Percentiles rank a stretch among this genome's conserved stretches.
These are phyloP conservation scores for Capsicum chinense DNA, from an alignment of 257 asterid species.

Conservation along the genomic window DNA sequence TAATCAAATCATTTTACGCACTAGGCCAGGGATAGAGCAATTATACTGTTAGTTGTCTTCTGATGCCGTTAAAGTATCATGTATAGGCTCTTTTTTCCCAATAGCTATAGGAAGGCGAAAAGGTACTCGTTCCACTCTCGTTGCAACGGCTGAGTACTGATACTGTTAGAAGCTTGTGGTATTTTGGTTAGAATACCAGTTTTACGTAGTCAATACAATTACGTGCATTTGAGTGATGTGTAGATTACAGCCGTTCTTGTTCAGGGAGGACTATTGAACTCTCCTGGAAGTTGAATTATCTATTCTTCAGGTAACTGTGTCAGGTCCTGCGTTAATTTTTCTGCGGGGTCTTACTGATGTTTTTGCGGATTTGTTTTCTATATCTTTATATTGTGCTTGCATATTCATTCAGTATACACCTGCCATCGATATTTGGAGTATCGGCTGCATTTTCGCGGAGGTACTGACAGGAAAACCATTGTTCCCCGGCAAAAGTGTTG, in stretches of 20 bases:
- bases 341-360: constrained; percentile 37
- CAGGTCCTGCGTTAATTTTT: constrained; percentile 48
- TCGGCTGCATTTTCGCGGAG: constrained; percentile 92
- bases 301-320: constrained; percentile 79
- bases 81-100: neutral
- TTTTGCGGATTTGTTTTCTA: constrained; percentile 28
- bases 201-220: constrained; percentile 34
- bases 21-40: neutral
- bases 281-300: constrained; percentile 88
- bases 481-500: constrained; percentile 93
- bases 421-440: constrained; percentile 93
- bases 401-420: constrained; percentile 79
- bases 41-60: neutral
- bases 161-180: constrained; percentile 26
- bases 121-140: neutral
- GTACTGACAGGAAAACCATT: constrained; percentile 83
- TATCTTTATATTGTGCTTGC: constrained; percentile 35
- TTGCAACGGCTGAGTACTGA: neutral
- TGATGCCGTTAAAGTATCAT: constrained; percentile 10
- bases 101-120: neutral
- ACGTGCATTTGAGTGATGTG: constrained; percentile 58
- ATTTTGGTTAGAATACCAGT: constrained; percentile 28
- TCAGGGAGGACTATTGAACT: constrained; percentile 92
- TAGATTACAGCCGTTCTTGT: constrained; percentile 83
- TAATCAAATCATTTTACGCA: neutral